Base-by-base conservation (phyloP, 1,284 basidiomycete species). In the Filobasidium uniguttulatum region DNA sequence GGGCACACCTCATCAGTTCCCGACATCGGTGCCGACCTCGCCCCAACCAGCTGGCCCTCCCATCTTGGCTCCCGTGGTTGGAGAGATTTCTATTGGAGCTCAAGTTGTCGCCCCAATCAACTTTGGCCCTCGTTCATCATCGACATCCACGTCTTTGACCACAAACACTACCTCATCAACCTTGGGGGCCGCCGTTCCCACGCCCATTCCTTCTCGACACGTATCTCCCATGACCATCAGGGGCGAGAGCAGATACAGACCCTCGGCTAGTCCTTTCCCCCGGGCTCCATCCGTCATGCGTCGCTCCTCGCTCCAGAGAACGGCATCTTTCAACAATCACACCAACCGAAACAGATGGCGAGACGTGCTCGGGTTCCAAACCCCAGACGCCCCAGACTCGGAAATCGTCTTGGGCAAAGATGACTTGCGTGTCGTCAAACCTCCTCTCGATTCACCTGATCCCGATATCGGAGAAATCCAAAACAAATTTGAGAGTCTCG, bases 231-330 rank as follows among this genome's bases (percentile, higher is more conserved):
- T n/a, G n/a, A n/a, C n/a, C n/a, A n/a, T n/a, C n/a, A n/a, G n/a
- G n/a, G n/a, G n/a, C n/a, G n/a, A n/a, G n/a, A n/a, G n/a, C n/a
- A n/a, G n/a, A n/a, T n/a, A n/a, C n/a, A n/a, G n/a, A n/a, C 34
- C 48, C 48, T 14, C 45, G 45, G 33, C 26, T 50, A n/a, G n/a
- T 29, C 48, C 48, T 5, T 50, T 43, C 4, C 12, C 45, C 9
- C 31, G 44, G n/a, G 45, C 48, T 20, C 48, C 48, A 7, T 43
- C 48, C 7, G 40, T 35, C 10, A 44, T 43, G n/a, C 29, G 48
- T 17, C 48, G 48, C 26, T 37, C 48, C 6, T 50, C 48, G 17
- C 48, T 43, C 12, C 37, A 37, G 8, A 31, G 48, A 44, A 37
- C 34, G 48, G 38, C 10, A 33, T 33, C 31, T 33, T n/a, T n/a